Conservation (phyloP, 169 alveolate genomes). For the Cryptosporidium canis region DNA sequence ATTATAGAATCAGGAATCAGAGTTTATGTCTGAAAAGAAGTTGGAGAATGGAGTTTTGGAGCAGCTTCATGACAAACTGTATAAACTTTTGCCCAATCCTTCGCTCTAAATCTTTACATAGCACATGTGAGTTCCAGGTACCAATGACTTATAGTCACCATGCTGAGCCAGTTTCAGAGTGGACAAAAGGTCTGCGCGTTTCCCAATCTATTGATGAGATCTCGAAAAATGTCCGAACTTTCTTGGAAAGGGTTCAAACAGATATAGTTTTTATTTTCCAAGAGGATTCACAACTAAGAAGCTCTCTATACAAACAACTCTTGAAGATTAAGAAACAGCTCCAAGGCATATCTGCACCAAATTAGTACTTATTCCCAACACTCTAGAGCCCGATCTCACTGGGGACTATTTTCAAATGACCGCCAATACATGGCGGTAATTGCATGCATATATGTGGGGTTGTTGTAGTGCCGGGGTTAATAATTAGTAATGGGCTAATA, state of each 20-base stretch:
- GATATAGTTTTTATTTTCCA: conserved; percentile 30
- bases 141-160: background rate
- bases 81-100: conserved; percentile 60
- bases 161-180: background rate
- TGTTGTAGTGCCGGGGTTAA: conserved; percentile 10
- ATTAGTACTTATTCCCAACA: background rate
- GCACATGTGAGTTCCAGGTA: background rate
- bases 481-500: background rate
- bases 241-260: background rate
- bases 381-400: background rate
- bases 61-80: conserved; percentile 5
- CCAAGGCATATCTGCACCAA: background rate
- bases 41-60: conserved; percentile 59
- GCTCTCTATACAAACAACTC: conserved; percentile 10
- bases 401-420: background rate
- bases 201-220: conserved; percentile 30
- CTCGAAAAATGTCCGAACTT: background rate
- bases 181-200: background rate
- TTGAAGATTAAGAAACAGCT: conserved; percentile 1
- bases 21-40: conserved; percentile 58
- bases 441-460: conserved; percentile 61
- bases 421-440: conserved; percentile 28
- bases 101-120: background rate
- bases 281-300: background rate
- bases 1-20: conserved; percentile 48